Conservation (phyloP, 257 asterid genomes). For the Jacaranda copaia region DNA sequence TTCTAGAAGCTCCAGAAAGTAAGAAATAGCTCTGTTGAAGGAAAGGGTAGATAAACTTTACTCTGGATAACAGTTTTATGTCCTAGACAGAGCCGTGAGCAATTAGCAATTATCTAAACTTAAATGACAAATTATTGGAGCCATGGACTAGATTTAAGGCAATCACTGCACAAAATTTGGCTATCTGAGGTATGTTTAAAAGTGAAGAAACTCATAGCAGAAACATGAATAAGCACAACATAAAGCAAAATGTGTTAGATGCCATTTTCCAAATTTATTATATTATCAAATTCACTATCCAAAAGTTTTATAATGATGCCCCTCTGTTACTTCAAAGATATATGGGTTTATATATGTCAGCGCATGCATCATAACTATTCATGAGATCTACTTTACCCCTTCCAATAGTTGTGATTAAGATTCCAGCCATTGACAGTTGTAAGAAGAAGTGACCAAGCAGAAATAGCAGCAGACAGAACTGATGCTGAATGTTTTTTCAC, state of each 20-base stretch:
- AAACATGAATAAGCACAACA: background rate
- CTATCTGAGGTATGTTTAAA: background rate
- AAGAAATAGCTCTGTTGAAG: constrained; percentile 36
- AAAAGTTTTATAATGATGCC: background rate
- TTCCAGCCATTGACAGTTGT: constrained; percentile 39
- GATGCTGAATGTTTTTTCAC: constrained; percentile 33
- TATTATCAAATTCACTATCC: background rate
- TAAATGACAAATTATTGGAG: too few species aligned
- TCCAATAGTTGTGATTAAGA: constrained; percentile 39
- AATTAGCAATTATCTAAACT: too few species aligned
- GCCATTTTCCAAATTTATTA: background rate
- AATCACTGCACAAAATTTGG: background rate
- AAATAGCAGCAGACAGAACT: constrained; percentile 42
- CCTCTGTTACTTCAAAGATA: too few species aligned
- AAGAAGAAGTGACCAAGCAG: constrained; percentile 49
- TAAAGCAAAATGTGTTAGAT: too few species aligned
- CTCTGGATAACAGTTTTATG: background rate
- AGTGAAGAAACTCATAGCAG: background rate
- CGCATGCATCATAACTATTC: background rate
- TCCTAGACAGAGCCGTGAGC: too few species aligned
- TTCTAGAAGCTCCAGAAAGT: constrained; percentile 36
- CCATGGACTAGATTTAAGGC: background rate
- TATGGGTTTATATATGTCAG: too few species aligned
- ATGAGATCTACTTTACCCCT: constrained; percentile 37
- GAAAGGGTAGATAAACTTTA: background rate